Conservation (phyloP, 1,284 basidiomycete genomes). For the Sanghuangporus weigelae region DNA sequence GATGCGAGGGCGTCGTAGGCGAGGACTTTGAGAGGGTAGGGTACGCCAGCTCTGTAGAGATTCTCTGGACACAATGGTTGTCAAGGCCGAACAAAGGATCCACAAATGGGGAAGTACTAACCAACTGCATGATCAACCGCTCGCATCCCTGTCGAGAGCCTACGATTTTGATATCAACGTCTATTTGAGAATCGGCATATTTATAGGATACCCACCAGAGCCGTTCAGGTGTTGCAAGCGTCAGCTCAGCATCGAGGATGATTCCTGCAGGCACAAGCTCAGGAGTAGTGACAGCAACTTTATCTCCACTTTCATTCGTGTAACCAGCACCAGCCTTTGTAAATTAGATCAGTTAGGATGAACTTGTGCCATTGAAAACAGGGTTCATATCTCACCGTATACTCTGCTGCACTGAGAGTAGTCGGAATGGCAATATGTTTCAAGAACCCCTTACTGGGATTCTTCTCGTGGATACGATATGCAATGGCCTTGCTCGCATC, state of each 20-base stretch:
- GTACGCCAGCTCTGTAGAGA: slow-evolving; percentile 56
- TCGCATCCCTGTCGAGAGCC: slow-evolving; percentile 73
- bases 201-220: slow-evolving; percentile 49
- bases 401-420: slow-evolving; percentile 78
- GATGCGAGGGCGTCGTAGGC: slow-evolving; percentile 64
- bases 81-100: background rate
- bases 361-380: background rate
- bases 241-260: slow-evolving; percentile 75
- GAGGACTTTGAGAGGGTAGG: slow-evolving; percentile 58
- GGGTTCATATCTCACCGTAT: slow-evolving; percentile 39
- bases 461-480: slow-evolving; percentile 54
- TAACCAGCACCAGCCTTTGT: slow-evolving; percentile 53
- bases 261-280: slow-evolving; percentile 63
- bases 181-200: background rate
- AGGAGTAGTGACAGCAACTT: slow-evolving; percentile 49
- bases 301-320: slow-evolving; percentile 65
- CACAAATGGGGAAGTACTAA: slow-evolving; percentile 3
- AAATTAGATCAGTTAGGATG: background rate
- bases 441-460: slow-evolving; percentile 31
- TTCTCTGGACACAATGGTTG: slow-evolving; percentile 40
- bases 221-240: slow-evolving; percentile 65
- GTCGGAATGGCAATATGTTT: slow-evolving; percentile 74
- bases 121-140: slow-evolving; percentile 77
- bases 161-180: slow-evolving; percentile 22
- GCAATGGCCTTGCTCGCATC: slow-evolving; percentile 73